Evolutionary conservation across 257 asterid genomes (phyloP).

Genomic region (Fraxinus americana): DNA sequence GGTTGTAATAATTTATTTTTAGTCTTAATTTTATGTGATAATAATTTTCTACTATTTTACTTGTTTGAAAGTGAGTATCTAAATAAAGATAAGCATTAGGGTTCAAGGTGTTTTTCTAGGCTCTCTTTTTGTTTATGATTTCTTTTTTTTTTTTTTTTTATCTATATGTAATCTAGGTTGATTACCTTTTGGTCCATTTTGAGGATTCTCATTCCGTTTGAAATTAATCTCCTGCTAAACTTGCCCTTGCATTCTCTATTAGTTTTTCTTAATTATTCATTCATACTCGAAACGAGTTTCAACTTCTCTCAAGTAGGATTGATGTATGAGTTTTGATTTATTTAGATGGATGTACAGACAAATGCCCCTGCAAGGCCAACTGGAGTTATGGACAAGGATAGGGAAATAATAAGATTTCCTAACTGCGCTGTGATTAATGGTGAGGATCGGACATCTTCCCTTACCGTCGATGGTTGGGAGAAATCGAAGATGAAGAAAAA

Average conservation of each 20-base stretch:
- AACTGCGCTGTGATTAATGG: slow-evolving; percentile 55
- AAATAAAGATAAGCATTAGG: background rate
- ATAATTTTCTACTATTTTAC: slow-evolving; percentile 20
- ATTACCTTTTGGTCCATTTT: background rate
- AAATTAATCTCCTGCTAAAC: background rate
- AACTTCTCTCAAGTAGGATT: slow-evolving; percentile 32
- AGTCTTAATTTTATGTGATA: slow-evolving; percentile 19
- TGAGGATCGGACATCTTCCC: slow-evolving; percentile 62
- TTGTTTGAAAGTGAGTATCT: slow-evolving; percentile 17
- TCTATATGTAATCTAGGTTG: background rate
- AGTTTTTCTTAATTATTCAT: background rate
- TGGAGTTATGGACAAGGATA: slow-evolving; percentile 67
- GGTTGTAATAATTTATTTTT: slow-evolving; percentile 10
- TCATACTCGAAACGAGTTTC: slow-evolving; percentile 3
- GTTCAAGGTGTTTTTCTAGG: background rate
- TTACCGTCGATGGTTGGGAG: slow-evolving; percentile 88
- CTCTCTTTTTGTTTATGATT: background rate
- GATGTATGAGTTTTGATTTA: slow-evolving; percentile 30
- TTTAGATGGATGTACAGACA: slow-evolving; percentile 66
- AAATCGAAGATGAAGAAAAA: slow-evolving; percentile 87
- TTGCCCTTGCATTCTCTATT: background rate
- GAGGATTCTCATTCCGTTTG: background rate
- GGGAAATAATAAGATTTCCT: slow-evolving; percentile 62
- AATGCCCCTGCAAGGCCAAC: slow-evolving; percentile 59
- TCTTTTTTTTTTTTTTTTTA: background rate